Evolutionary conservation across 805 yeast species (phyloP), one percentile per base, ranked within the genome.

Genomic region (Candida nemodendra): DNA sequence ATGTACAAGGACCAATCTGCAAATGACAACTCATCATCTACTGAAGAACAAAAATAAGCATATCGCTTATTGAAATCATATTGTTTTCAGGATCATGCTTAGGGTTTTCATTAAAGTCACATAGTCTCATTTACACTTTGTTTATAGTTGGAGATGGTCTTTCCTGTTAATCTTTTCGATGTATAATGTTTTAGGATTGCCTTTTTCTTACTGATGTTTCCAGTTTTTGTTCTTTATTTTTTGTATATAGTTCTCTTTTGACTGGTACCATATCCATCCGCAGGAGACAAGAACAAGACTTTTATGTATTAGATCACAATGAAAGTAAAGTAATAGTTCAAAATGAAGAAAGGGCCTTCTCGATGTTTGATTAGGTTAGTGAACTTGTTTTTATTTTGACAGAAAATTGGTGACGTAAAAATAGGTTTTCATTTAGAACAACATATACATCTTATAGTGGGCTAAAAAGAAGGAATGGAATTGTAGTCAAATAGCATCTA

Each of bases 1-100:
- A 76, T 78, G 65, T 78, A 64, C 64, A 64, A 64, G 55, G 64
- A 62, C 48, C 65, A 62, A 48, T 30, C 39, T 21, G 46, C 49
- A 34, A 44, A 47, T 24, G 38, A 36, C 31, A 34, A 36, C 18
- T 28, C 28, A 31, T 33, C 41, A 31, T 40, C 18, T 14, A 19
- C 26, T 25, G 49, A 42, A 21, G 54, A 49, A 33, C 50, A 49
- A 32, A 45, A 45, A 42, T 45, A 45, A 45, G 19, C 23, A 30
- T 32, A 25, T 29, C 28, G 9, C 24, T 21, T 11, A 11, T 8
- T 21, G 24, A 21, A 7, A 11, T 21, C 11, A 21, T 21, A 11
- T 21, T 21, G 24, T 21, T 21, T 11, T 11, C 11, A 21, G 11
- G 24, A 21, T 21, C 11, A 21, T 7, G 24, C 24, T 7, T 21